These are phyloP conservation scores for Tetratostichococcus sp. DNA, from an alignment of 139 green algal genomes.

Conservation along the genomic window DNA sequence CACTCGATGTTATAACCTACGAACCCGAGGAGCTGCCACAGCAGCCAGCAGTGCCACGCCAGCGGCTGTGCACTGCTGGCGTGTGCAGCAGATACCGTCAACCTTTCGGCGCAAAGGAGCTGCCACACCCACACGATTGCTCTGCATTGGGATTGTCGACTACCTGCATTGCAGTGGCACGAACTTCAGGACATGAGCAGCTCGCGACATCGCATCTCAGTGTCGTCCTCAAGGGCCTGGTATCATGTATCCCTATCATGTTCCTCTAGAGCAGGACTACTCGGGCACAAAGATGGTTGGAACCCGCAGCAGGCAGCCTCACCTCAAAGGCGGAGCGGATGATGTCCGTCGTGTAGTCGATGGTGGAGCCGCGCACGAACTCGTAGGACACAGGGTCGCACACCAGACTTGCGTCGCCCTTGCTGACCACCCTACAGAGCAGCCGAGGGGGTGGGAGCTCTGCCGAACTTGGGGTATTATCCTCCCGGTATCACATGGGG, in stretches of 20 bases:
- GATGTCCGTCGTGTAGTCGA: conserved; percentile 57
- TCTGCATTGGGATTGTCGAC: conserved; percentile 46
- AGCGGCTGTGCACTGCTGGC: too few species aligned
- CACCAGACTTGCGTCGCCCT: conserved; percentile 39
- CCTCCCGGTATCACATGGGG: neutral
- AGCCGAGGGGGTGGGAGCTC: neutral
- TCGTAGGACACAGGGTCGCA: conserved; percentile 52
- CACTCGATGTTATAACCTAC: too few species aligned
- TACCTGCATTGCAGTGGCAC: conserved; percentile 13
- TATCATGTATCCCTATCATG: neutral
- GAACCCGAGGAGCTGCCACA: too few species aligned
- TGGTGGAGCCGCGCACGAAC: conserved; percentile 51
- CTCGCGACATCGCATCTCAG: too few species aligned
- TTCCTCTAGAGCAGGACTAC: too few species aligned
- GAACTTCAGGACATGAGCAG: neutral
- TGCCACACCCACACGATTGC: conserved; percentile 43
- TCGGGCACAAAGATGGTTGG: too few species aligned
- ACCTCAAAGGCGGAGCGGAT: conserved; percentile 53
- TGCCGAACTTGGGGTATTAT: neutral
- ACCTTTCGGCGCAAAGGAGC: conserved; percentile 40
- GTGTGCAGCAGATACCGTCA: too few species aligned
- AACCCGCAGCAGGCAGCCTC: too few species aligned
- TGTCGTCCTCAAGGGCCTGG: too few species aligned
- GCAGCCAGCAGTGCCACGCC: too few species aligned
- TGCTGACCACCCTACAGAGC: conserved; percentile 15